phyloP scores from a whole-genome alignment of 2,329 filamentous ascomycete species.

The Exophiala calicioides region DNA sequence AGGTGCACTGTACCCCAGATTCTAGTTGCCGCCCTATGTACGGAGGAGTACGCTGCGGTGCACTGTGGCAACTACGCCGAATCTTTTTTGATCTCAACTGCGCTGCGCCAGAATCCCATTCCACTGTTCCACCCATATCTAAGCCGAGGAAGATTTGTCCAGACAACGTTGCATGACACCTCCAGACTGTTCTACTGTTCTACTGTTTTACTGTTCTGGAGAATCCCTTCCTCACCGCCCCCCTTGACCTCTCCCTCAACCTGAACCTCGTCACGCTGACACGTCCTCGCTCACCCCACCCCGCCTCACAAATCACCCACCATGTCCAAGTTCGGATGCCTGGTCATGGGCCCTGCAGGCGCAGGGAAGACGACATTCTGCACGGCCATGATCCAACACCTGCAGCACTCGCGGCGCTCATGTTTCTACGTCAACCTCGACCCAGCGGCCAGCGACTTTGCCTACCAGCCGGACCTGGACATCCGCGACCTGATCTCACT shows the following conservation, averaged over 20 bases:
- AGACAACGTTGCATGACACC: not conserved
- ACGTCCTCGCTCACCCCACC: not conserved
- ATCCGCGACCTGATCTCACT: conserved; percentile 94
- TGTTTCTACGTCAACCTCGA: conserved; percentile 99
- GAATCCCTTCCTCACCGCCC: not conserved
- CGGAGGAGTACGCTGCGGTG: too few relatives aligned
- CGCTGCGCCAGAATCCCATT: too few relatives aligned
- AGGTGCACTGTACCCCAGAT: too few relatives aligned
- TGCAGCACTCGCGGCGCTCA: conserved; percentile 86
- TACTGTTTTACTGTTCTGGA: too few relatives aligned
- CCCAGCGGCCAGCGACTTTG: conserved; percentile 89
- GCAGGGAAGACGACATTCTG: conserved; percentile 98
- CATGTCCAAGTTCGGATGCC: conserved; percentile 92
- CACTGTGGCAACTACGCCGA: too few relatives aligned
- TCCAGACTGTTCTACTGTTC: too few relatives aligned
- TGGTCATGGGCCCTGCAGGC: conserved; percentile 95
- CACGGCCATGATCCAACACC: conserved; percentile 86
- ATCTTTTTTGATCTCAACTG: too few relatives aligned
- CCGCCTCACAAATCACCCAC: conserved; percentile 25
- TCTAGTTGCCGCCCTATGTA: too few relatives aligned
- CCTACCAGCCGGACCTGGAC: conserved; percentile 87
- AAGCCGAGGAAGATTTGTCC: not conserved
- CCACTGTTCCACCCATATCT: too few relatives aligned
- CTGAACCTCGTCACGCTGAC: too few relatives aligned
- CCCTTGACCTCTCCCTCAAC: not conserved